Percentiles rank a stretch among this genome's conserved stretches.
phyloP scores from a whole-genome alignment of 148 eudicot species.

The Arctostaphylos glauca region DNA sequence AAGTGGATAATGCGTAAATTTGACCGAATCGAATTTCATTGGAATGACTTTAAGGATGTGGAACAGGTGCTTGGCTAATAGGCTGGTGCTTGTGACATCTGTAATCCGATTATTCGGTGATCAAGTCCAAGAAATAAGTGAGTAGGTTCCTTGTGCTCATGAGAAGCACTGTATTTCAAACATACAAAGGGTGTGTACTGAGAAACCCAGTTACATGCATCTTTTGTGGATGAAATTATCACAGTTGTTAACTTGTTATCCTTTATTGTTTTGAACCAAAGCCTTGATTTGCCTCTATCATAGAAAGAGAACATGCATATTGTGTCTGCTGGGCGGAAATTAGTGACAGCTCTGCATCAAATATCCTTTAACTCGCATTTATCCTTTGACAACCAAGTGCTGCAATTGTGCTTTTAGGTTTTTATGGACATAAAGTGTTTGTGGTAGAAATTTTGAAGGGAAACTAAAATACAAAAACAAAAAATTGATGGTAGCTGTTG shows the following conservation, averaged over 20 bases:
- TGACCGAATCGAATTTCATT: neutral
- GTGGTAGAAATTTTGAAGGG: neutral
- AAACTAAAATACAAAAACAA: neutral
- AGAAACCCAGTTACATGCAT: neutral
- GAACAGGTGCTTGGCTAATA: neutral
- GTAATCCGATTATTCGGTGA: conserved; percentile 1
- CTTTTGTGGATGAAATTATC: neutral
- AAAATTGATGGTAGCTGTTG: neutral
- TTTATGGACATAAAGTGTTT: neutral
- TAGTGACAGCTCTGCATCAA: neutral
- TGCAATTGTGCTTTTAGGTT: neutral
- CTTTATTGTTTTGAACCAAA: neutral
- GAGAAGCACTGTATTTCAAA: neutral
- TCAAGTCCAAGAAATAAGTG: neutral
- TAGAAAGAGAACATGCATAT: neutral
- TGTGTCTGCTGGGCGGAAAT: neutral
- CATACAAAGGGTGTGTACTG: neutral
- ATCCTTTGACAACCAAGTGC: neutral
- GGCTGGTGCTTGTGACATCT: neutral
- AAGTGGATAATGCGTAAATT: neutral
- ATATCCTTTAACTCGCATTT: neutral
- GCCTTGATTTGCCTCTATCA: neutral
- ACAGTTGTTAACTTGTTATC: neutral
- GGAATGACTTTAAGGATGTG: neutral
- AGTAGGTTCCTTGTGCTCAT: neutral